Evolutionary conservation across 371 early-diverging fungal species (phyloP).

Genomic region (Rhizopus microsporus): DNA sequence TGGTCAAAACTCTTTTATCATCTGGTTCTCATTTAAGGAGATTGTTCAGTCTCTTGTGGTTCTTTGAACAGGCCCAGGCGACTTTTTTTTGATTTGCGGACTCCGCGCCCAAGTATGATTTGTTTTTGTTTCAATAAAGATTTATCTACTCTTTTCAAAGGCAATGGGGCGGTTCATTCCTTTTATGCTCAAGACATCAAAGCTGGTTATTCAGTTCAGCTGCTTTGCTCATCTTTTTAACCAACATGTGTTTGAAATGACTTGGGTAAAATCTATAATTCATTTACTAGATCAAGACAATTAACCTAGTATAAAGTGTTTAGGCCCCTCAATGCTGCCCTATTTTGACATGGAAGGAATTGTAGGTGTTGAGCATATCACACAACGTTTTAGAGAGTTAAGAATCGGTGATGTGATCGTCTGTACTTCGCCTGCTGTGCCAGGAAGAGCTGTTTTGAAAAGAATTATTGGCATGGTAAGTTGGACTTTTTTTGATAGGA

Average conservation of each 20-base stretch:
- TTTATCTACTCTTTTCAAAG: constrained; percentile 6
- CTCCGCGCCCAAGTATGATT: too few species aligned
- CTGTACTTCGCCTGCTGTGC: constrained; percentile 66
- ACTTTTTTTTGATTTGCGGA: not conserved
- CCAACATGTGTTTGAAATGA: constrained; percentile 65
- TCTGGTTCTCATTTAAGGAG: too few species aligned
- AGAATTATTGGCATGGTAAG: constrained; percentile 76
- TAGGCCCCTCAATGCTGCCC: constrained; percentile 89
- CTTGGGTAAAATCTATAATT: constrained; percentile 55
- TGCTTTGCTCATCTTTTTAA: constrained; percentile 66
- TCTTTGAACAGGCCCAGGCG: not conserved
- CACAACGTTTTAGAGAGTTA: constrained; percentile 52
- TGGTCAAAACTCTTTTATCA: too few species aligned
- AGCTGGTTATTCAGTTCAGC: constrained; percentile 51
- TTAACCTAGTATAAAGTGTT: constrained; percentile 49
- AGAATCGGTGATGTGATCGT: constrained; percentile 78
- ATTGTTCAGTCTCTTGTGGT: too few species aligned
- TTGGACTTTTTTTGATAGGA: not conserved
- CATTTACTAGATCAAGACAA: not conserved
- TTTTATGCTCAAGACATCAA: constrained; percentile 5
- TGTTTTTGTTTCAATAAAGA: too few species aligned
- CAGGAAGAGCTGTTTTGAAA: constrained; percentile 71
- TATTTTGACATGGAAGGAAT: constrained; percentile 71
- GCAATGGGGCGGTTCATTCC: constrained; percentile 4
- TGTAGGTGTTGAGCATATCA: constrained; percentile 67